Percentiles rank a stretch among this genome's conserved stretches.
These are phyloP conservation scores for Phellopilus nigrolimitatus DNA, from an alignment of 1,284 basidiomycete species.

Conservation along the genomic window DNA sequence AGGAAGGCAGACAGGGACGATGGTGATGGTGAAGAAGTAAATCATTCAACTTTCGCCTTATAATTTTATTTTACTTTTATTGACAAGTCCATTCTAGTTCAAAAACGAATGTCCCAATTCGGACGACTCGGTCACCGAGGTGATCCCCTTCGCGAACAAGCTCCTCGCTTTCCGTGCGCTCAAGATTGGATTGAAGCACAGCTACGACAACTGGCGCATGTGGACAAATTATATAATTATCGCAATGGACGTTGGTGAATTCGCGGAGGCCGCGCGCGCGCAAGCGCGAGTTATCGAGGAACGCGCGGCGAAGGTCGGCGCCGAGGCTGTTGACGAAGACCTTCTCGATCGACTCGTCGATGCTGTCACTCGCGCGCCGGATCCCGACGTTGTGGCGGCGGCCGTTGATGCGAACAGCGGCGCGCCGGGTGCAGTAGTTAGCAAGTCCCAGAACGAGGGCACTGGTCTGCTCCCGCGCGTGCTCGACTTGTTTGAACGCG, in stretches of 20 bases:
- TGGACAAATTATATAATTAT: conserved; percentile 99
- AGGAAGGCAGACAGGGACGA: conserved; percentile 22
- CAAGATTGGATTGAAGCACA: conserved; percentile 79
- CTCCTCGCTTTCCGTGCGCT: conserved; percentile 92
- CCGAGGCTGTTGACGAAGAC: conserved; percentile 69
- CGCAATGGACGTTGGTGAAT: conserved; percentile 88
- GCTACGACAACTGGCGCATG: conserved; percentile 94
- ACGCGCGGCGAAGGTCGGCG: conserved; percentile 60
- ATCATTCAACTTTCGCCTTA: background rate
- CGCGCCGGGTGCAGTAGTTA: conserved; percentile 27
- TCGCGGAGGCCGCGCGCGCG: conserved; percentile 84
- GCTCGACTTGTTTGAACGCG: conserved; percentile 64
- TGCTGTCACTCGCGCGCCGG: conserved; percentile 65
- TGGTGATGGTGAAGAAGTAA: conserved; percentile 25
- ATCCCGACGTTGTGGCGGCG: conserved; percentile 33
- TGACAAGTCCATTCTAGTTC: conserved; percentile 13
- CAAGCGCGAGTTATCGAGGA: conserved; percentile 81
- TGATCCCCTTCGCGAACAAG: conserved; percentile 66
- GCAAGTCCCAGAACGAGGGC: conserved; percentile 54
- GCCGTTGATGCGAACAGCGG: conserved; percentile 27
- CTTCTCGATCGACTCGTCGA: conserved; percentile 85
- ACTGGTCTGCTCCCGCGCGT: conserved; percentile 64
- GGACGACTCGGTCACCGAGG: conserved; percentile 20
- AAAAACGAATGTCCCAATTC: conserved; percentile 18
- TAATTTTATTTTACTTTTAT: background rate